Conservation (phyloP, 106 monocot genomes). For the Triglochin maritima region DNA sequence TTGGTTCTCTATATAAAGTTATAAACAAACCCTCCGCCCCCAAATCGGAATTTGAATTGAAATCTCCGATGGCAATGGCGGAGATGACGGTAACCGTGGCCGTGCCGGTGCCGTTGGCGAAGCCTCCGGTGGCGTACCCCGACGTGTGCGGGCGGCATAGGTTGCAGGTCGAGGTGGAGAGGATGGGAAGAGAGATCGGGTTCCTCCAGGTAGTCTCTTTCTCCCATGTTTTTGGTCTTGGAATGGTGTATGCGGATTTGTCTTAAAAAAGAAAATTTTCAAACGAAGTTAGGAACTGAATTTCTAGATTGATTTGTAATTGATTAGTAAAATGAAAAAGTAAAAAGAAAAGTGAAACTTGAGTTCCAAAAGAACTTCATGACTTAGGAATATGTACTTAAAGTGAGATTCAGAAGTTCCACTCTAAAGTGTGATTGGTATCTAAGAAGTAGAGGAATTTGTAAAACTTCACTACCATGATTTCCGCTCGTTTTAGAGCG, state of each 20-base stretch:
- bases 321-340: too few species aligned
- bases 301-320: too few species aligned
- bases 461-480: too few species aligned
- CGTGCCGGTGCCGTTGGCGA: slow-evolving; percentile 38
- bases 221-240: neutral
- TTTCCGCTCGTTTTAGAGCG: too few species aligned
- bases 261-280: too few species aligned
- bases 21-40: neutral
- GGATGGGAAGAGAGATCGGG: slow-evolving; percentile 77
- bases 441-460: too few species aligned
- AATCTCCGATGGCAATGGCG: neutral
- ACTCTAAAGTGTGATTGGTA: too few species aligned
- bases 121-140: slow-evolving; percentile 86
- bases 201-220: slow-evolving; percentile 58
- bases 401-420: too few species aligned
- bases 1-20: neutral
- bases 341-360: too few species aligned
- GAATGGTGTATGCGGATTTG: neutral
- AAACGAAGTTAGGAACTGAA: too few species aligned
- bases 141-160: slow-evolving; percentile 77
- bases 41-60: neutral
- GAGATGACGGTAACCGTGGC: neutral
- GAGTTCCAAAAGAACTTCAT: too few species aligned
- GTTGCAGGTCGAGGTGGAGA: slow-evolving; percentile 77
- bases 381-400: too few species aligned